Evolutionary conservation across 1,284 basidiomycete species (phyloP).

Genomic region (Puccinia polysora): DNA sequence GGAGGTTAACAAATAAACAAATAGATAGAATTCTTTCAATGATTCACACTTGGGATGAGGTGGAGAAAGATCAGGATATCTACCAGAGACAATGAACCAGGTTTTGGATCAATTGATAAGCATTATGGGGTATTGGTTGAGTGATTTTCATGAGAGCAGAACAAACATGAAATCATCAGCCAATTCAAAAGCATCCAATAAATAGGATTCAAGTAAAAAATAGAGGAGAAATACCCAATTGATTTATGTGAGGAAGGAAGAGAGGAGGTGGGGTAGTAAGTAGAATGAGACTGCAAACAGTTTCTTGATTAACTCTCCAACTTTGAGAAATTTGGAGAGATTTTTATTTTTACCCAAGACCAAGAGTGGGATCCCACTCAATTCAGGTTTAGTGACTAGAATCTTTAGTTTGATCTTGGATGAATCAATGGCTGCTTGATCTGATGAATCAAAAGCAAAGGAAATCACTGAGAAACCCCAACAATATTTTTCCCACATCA

Average conservation of each 20-base stretch:
- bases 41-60: too few relatives aligned
- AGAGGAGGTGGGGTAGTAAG: background rate
- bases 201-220: background rate
- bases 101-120: too few relatives aligned
- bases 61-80: too few relatives aligned
- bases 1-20: too few relatives aligned
- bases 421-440: slow-evolving; percentile 74
- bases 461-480: slow-evolving; percentile 88
- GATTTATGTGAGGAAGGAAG: background rate
- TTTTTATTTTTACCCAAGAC: slow-evolving; percentile 97
- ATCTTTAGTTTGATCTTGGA: slow-evolving; percentile 86
- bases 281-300: slow-evolving; percentile 59
- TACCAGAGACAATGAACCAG: too few relatives aligned
- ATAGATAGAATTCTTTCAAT: too few relatives aligned
- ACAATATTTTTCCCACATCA: slow-evolving; percentile 86
- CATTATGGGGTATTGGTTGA: too few relatives aligned
- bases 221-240: background rate
- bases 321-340: slow-evolving; percentile 68
- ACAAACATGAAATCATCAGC: too few relatives aligned
- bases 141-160: too few relatives aligned
- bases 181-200: too few relatives aligned
- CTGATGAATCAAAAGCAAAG: slow-evolving; percentile 84
- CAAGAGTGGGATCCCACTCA: slow-evolving; percentile 76
- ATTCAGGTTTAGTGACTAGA: slow-evolving; percentile 67
- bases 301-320: slow-evolving; percentile 77